Conservation (phyloP, 306 rosid genomes). For the Fragaria ananassa region DNA sequence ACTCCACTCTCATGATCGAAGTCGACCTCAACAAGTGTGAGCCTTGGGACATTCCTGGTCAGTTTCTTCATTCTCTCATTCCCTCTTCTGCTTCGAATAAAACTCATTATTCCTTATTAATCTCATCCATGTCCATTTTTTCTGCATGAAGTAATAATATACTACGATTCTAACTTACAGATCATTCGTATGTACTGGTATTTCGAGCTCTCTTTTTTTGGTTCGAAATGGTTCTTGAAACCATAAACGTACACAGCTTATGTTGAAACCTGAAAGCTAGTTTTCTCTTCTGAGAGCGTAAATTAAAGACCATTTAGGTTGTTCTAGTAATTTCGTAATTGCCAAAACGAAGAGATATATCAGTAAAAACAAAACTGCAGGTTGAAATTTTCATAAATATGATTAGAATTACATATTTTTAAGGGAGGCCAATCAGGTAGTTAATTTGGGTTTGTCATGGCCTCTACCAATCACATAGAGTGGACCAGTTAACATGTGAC, state of each 20-base stretch:
- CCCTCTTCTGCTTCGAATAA: background rate
- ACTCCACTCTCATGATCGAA: constrained; percentile 65
- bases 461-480: background rate
- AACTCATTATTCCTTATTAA: background rate
- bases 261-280: background rate
- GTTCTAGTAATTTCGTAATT: background rate
- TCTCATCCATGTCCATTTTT: background rate
- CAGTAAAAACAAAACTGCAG: background rate
- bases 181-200: background rate
- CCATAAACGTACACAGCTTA: background rate
- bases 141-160: background rate
- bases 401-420: background rate
- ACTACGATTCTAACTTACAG: background rate
- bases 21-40: constrained; percentile 96
- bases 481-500: constrained; percentile 9
- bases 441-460: constrained; percentile 4
- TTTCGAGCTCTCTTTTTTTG: background rate
- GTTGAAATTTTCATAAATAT: background rate
- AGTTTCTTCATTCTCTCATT: constrained; percentile 17
- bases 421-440: background rate
- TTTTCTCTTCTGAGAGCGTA: background rate
- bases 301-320: background rate
- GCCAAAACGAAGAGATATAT: background rate
- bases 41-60: constrained; percentile 98
- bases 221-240: background rate